Base-by-base conservation (phyloP, 1,284 basidiomycete species). In the Porodaedalea pini region DNA sequence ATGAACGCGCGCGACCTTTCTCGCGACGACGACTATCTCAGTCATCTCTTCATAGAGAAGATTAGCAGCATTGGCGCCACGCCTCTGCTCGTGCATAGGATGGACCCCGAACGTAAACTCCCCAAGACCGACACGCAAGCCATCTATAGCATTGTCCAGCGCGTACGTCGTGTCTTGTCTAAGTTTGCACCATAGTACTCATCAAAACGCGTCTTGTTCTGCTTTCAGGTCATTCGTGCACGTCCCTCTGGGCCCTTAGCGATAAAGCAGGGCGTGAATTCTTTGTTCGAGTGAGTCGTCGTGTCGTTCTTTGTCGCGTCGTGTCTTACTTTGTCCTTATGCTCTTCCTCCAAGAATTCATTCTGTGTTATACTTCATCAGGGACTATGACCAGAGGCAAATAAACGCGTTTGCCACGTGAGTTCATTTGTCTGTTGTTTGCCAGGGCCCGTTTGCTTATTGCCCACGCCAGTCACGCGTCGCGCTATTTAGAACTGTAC, bases 371-470 rank as follows among this genome's bases (percentile, higher is more conserved):
- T 88, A 86, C 68, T 91, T 88, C 71, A 78, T 88, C 68, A 81
- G 79, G 65, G 70, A 73, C 63, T 89, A 86, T 71, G 82, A 78
- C 62, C 84, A 89, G 75, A 83, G 86, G 65, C 88, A 92, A 74
- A 83, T 90, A 68, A 91, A 91, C 75, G 88, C 89, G 56, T 92
- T 92, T 70, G 85, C 90, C 73, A 92, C 89, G 89, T 91, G 79
- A 65, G 81, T 75, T 53, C 23, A 69, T 76, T 77, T 64, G 64
- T 25, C 47, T 32, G 17, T 23, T n/a, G 10, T 11, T 51, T 39
- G 32, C 55, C 36, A 32, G 11, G 37, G 23, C 40, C 43, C 41
- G 34, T 48, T 31, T 44, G 47, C 48, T 51, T 45, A 57, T 52
- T 48, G 54, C 54, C 63, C 52, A 61, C 61, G 37, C 59, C 67